Evolutionary conservation across 768 basidiomycete genomes (phyloP).

Genomic region (Cyathus striatus): DNA sequence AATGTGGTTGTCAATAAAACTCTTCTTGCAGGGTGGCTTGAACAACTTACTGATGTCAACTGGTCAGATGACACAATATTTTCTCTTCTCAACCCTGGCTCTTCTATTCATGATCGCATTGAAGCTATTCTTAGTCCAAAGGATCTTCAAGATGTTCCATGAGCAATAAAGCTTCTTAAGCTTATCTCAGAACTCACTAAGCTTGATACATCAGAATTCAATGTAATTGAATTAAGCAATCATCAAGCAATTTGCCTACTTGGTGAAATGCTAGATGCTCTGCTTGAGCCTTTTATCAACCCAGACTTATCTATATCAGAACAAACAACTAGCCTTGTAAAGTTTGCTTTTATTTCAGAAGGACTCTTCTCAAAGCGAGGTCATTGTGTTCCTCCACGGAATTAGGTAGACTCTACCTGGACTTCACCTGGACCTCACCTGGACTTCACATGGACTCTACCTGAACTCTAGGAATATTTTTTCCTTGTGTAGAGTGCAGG

Average conservation of each 20-base stretch:
- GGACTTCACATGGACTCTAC: too few relatives aligned
- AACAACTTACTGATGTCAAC: constrained; percentile 13
- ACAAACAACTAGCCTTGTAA: constrained; percentile 18
- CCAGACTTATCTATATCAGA: constrained; percentile 13
- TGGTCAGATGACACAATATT: constrained; percentile 14
- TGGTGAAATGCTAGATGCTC: constrained; percentile 19
- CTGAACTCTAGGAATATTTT: too few relatives aligned
- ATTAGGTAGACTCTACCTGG: constrained; percentile 23
- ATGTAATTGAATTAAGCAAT: constrained; percentile 12
- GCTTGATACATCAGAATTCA: constrained; percentile 6
- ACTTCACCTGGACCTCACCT: too few relatives aligned
- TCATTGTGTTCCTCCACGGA: constrained; percentile 16
- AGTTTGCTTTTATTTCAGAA: constrained; percentile 17
- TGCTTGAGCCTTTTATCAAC: constrained; percentile 19
- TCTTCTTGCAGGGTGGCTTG: constrained; percentile 12
- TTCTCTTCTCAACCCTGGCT: constrained; percentile 8
- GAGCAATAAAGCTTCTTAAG: constrained; percentile 19
- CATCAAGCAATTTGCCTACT: constrained; percentile 14
- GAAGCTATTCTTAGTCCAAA: constrained; percentile 19
- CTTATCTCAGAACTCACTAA: constrained; percentile 10
- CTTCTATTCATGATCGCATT: constrained; percentile 3
- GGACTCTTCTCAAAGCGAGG: constrained; percentile 13
- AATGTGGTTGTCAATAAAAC: constrained; percentile 12
- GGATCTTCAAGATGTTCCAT: constrained; percentile 25
- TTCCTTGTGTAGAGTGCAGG: constrained; percentile 21